Conservation (phyloP, 31 red algal genomes). For the Endocladia muricata region DNA sequence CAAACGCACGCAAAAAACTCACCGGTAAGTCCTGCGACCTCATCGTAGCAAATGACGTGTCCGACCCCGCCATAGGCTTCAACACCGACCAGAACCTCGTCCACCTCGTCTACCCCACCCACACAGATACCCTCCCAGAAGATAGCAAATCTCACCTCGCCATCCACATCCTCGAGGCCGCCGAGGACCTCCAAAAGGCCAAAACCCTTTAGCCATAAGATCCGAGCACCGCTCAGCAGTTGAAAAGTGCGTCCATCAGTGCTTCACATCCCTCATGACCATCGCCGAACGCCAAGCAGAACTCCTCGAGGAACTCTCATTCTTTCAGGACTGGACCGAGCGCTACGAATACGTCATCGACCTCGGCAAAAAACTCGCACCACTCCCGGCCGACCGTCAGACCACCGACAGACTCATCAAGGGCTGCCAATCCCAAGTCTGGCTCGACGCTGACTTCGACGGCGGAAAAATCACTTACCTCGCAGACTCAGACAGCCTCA, state of each 20-base stretch:
- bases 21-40: neutral
- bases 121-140: too few relatives aligned
- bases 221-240: too few relatives aligned
- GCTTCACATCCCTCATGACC: too few relatives aligned
- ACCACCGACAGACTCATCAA: neutral
- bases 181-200: too few relatives aligned
- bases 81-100: too few relatives aligned
- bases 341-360: neutral
- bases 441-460: neutral
- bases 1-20: neutral
- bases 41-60: neutral
- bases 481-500: neutral
- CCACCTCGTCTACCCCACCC: too few relatives aligned
- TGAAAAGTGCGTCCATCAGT: too few relatives aligned
- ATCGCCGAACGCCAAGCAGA: too few relatives aligned
- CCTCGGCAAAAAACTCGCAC: neutral
- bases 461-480: neutral
- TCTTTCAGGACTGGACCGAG: neutral
- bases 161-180: too few relatives aligned
- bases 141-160: too few relatives aligned
- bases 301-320: too few relatives aligned
- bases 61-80: neutral
- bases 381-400: neutral
- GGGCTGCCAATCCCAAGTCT: slow-evolving; percentile 7
- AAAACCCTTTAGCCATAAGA: too few relatives aligned